Percentiles rank a stretch among this genome's conserved stretches.
phyloP scores from a whole-genome alignment of 345 rosid genomes.

The Sapria himalayana region DNA sequence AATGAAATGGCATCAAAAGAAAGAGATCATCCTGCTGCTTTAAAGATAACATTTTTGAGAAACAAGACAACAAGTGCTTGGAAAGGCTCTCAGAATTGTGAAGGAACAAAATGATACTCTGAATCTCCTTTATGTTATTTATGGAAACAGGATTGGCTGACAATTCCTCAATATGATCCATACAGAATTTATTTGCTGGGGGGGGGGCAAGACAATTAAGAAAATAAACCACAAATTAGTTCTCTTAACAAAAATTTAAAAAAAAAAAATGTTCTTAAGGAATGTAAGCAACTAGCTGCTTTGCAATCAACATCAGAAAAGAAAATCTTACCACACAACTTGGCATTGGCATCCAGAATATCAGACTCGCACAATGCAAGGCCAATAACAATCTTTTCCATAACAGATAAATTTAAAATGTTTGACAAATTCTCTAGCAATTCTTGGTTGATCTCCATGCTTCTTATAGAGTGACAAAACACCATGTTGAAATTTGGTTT shows the following conservation, averaged over 20 bases:
- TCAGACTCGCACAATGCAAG: conserved; percentile 57
- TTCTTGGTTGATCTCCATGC: conserved; percentile 22
- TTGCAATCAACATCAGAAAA: background rate
- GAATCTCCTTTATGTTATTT: conserved; percentile 50
- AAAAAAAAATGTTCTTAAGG: background rate
- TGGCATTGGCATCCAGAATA: conserved; percentile 19
- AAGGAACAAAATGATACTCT: conserved; percentile 49
- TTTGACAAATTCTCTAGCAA: conserved; percentile 27
- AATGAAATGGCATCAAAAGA: conserved; percentile 39
- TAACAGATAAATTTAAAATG: conserved; percentile 25
- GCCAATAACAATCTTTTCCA: conserved; percentile 51
- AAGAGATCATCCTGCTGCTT: conserved; percentile 34
- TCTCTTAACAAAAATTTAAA: too few species aligned
- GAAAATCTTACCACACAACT: conserved; percentile 28
- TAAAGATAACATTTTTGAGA: conserved; percentile 42
- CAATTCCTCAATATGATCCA: conserved; percentile 47
- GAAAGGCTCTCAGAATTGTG: conserved; percentile 50
- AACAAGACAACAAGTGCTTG: conserved; percentile 48
- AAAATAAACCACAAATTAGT: too few species aligned
- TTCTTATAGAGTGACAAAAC: conserved; percentile 34
- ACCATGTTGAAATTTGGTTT: conserved; percentile 40
- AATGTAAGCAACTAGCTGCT: background rate
- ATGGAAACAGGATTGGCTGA: conserved; percentile 24
- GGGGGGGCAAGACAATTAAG: background rate
- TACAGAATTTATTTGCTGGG: conserved; percentile 47